Conservation (phyloP, 2,329 filamentous ascomycete genomes). For the Pyrenochaeta sp. region DNA sequence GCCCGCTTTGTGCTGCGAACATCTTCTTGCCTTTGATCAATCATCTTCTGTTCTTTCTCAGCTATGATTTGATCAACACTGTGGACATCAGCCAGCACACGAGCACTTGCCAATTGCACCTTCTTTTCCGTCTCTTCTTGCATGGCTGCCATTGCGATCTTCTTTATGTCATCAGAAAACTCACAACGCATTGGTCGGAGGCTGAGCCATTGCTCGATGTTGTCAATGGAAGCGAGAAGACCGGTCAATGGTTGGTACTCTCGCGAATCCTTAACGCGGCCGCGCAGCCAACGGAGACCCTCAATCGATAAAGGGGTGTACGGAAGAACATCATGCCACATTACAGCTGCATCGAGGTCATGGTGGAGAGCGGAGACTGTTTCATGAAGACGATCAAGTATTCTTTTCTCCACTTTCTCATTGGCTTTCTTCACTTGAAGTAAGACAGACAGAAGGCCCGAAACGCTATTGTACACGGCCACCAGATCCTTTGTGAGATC, state of each 20-base stretch:
- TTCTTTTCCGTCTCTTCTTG: neutral
- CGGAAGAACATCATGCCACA: slow-evolving; percentile 9
- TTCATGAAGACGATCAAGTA: neutral
- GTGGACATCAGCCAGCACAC: too few relatives aligned
- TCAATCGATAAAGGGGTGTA: slow-evolving; percentile 8
- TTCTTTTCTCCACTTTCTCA: neutral
- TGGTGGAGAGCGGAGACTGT: slow-evolving; percentile 2
- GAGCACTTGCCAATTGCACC: neutral
- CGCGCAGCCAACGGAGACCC: slow-evolving; percentile 1
- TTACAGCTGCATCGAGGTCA: neutral
- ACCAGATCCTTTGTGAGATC: slow-evolving; percentile 3
- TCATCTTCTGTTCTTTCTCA: neutral
- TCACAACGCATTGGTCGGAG: neutral
- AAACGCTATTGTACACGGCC: slow-evolving; percentile 3
- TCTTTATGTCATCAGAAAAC: neutral
- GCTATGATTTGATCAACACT: neutral
- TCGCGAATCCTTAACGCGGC: neutral
- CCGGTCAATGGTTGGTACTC: neutral
- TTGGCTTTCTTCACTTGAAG: neutral
- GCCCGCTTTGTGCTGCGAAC: too few relatives aligned
- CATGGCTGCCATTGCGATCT: neutral
- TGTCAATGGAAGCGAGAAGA: slow-evolving; percentile 2
- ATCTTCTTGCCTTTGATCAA: too few relatives aligned
- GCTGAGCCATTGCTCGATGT: slow-evolving; percentile 11
- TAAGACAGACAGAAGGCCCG: slow-evolving; percentile 3